Conservation (phyloP, 257 asterid species). For the Solanum chiquidenum region DNA sequence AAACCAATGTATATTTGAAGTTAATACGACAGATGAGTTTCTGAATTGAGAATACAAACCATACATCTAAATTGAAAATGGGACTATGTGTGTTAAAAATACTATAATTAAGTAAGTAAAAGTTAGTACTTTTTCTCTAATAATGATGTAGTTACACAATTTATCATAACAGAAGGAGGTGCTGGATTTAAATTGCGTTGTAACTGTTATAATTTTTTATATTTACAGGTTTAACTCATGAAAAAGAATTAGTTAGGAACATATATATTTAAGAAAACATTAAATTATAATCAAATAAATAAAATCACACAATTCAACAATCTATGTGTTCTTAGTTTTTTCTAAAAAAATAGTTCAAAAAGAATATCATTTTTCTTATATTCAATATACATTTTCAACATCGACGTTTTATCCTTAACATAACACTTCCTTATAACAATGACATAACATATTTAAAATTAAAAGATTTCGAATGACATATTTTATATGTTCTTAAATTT, state of each 20-base stretch:
- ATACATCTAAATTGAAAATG: not conserved
- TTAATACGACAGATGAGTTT: not conserved
- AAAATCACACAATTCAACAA: not conserved
- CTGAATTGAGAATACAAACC: not conserved
- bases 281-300: not conserved
- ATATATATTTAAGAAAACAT: not conserved
- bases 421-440: not conserved
- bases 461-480: not conserved
- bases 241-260: not conserved
- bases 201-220: not conserved
- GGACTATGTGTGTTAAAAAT: not conserved
- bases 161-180: not conserved
- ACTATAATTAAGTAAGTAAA: not conserved
- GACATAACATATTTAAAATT: not conserved
- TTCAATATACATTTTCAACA: not conserved
- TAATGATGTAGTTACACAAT: not conserved
- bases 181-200: not conserved
- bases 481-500: not conserved
- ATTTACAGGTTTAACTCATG: not conserved
- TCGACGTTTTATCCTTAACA: not conserved
- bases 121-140: not conserved
- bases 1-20: not conserved
- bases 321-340: not conserved
- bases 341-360: no score
- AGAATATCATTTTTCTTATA: not conserved